Evolutionary conservation across 1,139 yeast species (phyloP).

Genomic region (Yamadazyma sp.): DNA sequence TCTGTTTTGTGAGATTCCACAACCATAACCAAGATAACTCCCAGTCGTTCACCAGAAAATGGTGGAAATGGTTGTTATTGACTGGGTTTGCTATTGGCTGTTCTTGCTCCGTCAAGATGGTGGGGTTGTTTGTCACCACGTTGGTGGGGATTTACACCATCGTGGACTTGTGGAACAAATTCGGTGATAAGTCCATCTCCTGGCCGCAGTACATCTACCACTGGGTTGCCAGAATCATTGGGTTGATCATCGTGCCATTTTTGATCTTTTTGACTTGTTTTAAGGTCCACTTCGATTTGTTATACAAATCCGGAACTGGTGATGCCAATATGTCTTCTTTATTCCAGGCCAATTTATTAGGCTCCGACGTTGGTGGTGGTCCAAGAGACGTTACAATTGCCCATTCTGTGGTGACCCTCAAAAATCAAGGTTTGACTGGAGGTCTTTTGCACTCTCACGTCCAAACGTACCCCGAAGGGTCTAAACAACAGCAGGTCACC

Average conservation of each 20-base stretch:
- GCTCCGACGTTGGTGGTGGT: constrained; percentile 79
- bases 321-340: constrained; percentile 96
- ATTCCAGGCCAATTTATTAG: constrained; percentile 89
- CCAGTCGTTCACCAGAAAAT: constrained; percentile 62
- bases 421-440: constrained; percentile 90
- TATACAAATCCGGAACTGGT: constrained; percentile 83
- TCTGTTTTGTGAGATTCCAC: constrained; percentile 78
- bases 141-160: constrained; percentile 76
- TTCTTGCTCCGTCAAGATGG: constrained; percentile 84
- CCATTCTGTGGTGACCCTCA: constrained; percentile 74
- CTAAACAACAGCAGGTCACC: constrained; percentile 94
- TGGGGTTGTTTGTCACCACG: constrained; percentile 73
- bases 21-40: constrained; percentile 55
- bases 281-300: constrained; percentile 71
- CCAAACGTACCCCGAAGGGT: constrained; percentile 92
- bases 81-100: constrained; percentile 79
- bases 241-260: constrained; percentile 63
- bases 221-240: constrained; percentile 64
- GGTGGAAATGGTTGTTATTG: constrained; percentile 92
- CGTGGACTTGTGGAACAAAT: constrained; percentile 68
- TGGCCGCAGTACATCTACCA: constrained; percentile 54
- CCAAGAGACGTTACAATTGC: constrained; percentile 87
- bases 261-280: constrained; percentile 62
- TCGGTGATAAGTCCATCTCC: constrained; percentile 57
- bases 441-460: constrained; percentile 93